These are phyloP conservation scores for Diaporthe batatas DNA, from an alignment of 2,329 filamentous ascomycete species.

Conservation along the genomic window DNA sequence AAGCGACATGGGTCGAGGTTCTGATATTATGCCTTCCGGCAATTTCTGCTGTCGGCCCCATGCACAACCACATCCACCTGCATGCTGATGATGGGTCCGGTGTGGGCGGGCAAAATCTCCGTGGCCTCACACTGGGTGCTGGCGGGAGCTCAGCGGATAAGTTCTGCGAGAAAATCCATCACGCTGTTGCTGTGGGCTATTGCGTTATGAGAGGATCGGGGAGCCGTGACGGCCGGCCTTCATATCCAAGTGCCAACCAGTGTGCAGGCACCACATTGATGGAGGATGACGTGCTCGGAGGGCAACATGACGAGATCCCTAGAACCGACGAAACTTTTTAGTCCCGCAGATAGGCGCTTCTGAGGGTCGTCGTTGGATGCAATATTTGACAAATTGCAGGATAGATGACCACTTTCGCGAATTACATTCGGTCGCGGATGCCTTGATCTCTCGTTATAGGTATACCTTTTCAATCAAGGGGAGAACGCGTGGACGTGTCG, in stretches of 20 bases:
- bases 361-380: background rate
- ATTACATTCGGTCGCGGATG: background rate
- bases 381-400: background rate
- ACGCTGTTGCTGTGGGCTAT: slow-evolving; percentile 36
- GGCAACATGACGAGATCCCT: slow-evolving; percentile 23
- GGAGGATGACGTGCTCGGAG: slow-evolving; percentile 19
- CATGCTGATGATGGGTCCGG: background rate
- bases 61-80: slow-evolving; percentile 5
- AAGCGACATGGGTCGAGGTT: background rate
- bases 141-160: background rate
- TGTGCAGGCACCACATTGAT: background rate
- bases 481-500: too few species aligned
- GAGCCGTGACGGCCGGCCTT: background rate
- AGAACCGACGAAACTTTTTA: background rate
- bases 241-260: slow-evolving; percentile 5
- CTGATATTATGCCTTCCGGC: background rate
- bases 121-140: background rate
- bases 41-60: background rate
- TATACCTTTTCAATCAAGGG: too few species aligned
- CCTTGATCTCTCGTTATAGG: too few species aligned
- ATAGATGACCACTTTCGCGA: background rate
- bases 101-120: background rate
- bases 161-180: slow-evolving; percentile 13
- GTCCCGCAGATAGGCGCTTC: background rate
- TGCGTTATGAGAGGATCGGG: slow-evolving; percentile 29